Percentiles rank a stretch among this genome's conserved stretches.
Conservation (phyloP, 2,329 filamentous ascomycete genomes). For the Pseudofabraea citricarpa region DNA sequence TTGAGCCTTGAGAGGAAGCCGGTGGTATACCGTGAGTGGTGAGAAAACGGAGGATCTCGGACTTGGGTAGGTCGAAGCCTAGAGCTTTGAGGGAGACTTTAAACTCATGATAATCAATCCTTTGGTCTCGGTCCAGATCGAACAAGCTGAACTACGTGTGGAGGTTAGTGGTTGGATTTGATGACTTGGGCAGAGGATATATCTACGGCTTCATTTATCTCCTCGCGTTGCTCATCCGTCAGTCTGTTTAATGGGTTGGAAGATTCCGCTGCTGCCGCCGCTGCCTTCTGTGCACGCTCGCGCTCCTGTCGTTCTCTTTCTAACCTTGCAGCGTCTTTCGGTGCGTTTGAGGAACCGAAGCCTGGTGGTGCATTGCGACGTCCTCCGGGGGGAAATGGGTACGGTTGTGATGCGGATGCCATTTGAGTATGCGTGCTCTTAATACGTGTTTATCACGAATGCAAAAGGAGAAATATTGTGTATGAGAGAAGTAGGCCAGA, state of each 20-base stretch:
- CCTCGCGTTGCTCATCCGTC: slow-evolving; percentile 84
- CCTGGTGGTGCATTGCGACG: slow-evolving; percentile 35
- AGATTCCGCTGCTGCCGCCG: slow-evolving; percentile 7
- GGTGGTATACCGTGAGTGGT: slow-evolving; percentile 74
- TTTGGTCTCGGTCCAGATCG: slow-evolving; percentile 90
- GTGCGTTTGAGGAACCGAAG: slow-evolving; percentile 30
- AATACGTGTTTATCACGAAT: too few species aligned
- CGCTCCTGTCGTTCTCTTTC: slow-evolving; percentile 31
- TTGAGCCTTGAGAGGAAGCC: slow-evolving; percentile 45
- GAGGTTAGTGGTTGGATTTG: background rate
- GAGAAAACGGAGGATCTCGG: slow-evolving; percentile 76
- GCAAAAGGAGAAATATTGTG: too few species aligned
- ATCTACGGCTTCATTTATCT: slow-evolving; percentile 88
- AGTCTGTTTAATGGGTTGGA: slow-evolving; percentile 38
- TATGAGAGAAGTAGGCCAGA: too few species aligned
- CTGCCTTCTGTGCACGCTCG: slow-evolving; percentile 19
- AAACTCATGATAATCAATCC: slow-evolving; percentile 97
- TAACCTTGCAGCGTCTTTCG: slow-evolving; percentile 33
- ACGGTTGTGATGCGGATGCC: slow-evolving; percentile 41
- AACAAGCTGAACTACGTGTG: slow-evolving; percentile 84
- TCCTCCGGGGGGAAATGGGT: slow-evolving; percentile 50
- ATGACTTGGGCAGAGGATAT: background rate
- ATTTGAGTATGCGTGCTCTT: slow-evolving; percentile 19
- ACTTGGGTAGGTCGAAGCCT: slow-evolving; percentile 85
- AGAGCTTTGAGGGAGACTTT: slow-evolving; percentile 94